A percentile compares a stretch with the other conserved stretches of the same genome.
phyloP scores from a whole-genome alignment of 768 basidiomycete genomes.

The Leccinum boreale region DNA sequence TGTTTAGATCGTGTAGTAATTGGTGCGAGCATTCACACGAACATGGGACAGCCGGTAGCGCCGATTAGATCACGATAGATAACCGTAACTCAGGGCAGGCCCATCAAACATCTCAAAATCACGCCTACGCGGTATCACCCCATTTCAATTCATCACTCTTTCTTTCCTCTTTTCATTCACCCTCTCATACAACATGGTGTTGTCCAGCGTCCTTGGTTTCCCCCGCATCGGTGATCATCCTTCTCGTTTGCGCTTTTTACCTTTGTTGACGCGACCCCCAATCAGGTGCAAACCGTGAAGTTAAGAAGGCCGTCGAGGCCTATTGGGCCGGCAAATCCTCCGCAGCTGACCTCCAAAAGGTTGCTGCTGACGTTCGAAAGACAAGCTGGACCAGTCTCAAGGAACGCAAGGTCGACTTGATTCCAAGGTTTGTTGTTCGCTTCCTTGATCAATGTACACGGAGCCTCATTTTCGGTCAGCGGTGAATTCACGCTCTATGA shows the following conservation, averaged over 20 bases:
- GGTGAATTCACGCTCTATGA: constrained; percentile 99
- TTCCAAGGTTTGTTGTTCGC: constrained; percentile 71
- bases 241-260: background rate
- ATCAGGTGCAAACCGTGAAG: constrained; percentile 86
- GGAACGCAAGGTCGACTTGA: constrained; percentile 78
- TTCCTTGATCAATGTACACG: constrained; percentile 2
- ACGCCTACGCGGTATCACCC: constrained; percentile 2
- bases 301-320: constrained; percentile 97
- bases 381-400: constrained; percentile 85
- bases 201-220: constrained; percentile 86
- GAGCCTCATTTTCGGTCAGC: constrained; percentile 42
- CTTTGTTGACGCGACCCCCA: constrained; percentile 1
- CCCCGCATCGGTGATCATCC: constrained; percentile 66
- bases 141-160: constrained; percentile 10
- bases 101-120: constrained; percentile 28
- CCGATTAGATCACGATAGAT: constrained; percentile 25
- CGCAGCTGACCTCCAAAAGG: constrained; percentile 84
- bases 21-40: constrained; percentile 21
- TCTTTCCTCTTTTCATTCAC: constrained; percentile 12
- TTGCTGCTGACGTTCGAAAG: constrained; percentile 85
- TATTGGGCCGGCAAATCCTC: constrained; percentile 95
- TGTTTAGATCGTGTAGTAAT: background rate
- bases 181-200: constrained; percentile 52
- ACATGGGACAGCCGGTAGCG: constrained; percentile 5
- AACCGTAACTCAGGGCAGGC: constrained; percentile 35